Conservation (phyloP, 805 yeast genomes). For the Jamesozyma jinghongensis region DNA sequence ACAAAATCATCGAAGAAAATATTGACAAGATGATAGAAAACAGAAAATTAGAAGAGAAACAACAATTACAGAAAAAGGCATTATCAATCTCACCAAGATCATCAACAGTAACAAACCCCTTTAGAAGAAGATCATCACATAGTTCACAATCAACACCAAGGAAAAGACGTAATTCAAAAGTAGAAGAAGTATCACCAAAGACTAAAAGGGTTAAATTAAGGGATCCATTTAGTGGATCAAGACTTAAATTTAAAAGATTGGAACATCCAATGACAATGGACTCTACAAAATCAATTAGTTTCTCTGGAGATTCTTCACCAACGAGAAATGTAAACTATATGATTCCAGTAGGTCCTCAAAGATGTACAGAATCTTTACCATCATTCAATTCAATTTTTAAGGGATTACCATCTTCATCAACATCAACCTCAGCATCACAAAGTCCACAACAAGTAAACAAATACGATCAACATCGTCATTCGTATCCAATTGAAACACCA, state of each 20-base stretch:
- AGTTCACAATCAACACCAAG: neutral
- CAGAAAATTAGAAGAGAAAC: conserved; percentile 2
- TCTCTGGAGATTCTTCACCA: no score
- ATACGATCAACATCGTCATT: neutral
- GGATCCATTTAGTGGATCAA: neutral
- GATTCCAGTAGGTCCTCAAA: neutral
- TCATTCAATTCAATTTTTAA: conserved; percentile 2
- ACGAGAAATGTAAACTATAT: neutral
- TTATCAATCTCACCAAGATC: conserved; percentile 1
- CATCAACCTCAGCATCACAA: neutral
- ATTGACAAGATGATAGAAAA: conserved; percentile 3
- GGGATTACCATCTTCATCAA: neutral
- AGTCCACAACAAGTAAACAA: neutral
- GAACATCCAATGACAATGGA: neutral
- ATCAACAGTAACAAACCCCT: neutral
- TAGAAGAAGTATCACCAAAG: neutral
- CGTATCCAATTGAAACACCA: neutral
- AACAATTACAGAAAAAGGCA: neutral
- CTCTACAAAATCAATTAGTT: no score
- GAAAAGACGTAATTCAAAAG: neutral
- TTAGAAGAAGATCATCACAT: neutral
- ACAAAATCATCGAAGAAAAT: conserved; percentile 25
- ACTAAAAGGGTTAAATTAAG: conserved; percentile 1
- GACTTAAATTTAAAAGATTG: no score
- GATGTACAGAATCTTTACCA: conserved; percentile 2